These are phyloP conservation scores for Hortiboletus flavorubellus DNA, from an alignment of 768 basidiomycete species.

Conservation along the genomic window DNA sequence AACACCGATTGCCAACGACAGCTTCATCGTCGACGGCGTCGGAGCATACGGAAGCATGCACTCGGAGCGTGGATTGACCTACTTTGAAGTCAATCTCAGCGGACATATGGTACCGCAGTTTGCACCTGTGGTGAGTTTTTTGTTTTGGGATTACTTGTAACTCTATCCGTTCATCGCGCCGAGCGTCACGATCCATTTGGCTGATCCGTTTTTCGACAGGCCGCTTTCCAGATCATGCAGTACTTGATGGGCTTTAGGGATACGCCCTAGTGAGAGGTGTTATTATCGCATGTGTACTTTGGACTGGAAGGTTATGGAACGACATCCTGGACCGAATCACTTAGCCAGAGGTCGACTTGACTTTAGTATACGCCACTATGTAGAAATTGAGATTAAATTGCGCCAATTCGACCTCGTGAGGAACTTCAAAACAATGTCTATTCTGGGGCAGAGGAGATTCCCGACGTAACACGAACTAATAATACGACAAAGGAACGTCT, in stretches of 20 bases:
- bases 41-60: constrained; percentile 66
- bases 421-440: too few relatives aligned
- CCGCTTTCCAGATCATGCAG: constrained; percentile 67
- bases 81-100: constrained; percentile 60
- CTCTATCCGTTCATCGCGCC: neutral
- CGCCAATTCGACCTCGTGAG: too few relatives aligned
- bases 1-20: constrained; percentile 59
- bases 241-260: constrained; percentile 62
- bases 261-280: constrained; percentile 28
- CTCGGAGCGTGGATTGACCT: constrained; percentile 64
- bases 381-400: too few relatives aligned
- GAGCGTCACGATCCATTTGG: neutral
- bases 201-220: constrained; percentile 35
- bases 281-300: too few relatives aligned
- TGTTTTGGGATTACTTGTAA: neutral
- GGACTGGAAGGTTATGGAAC: too few relatives aligned
- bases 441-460: too few relatives aligned
- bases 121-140: constrained; percentile 49
- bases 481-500: neutral
- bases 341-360: too few relatives aligned
- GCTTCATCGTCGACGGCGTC: constrained; percentile 67
- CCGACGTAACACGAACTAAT: neutral
- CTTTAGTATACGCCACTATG: too few relatives aligned
- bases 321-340: too few relatives aligned
- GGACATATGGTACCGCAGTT: constrained; percentile 79